Evolutionary conservation across 208 protist species (phyloP), one percentile per base, ranked within the genome.

Genomic region (Herpetomonas tarakana): DNA sequence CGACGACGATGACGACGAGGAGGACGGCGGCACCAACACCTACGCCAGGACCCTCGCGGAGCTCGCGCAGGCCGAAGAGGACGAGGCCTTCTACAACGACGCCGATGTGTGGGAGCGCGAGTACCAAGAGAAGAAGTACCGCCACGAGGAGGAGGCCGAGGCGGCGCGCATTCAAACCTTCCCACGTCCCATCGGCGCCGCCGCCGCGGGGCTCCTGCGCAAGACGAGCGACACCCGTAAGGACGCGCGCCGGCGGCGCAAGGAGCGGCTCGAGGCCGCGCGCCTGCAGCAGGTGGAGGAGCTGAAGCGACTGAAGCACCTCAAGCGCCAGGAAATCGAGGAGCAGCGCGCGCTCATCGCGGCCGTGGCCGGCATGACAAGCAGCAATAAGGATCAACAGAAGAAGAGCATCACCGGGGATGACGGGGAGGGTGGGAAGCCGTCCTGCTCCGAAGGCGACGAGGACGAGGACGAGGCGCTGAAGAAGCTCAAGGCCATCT

Each of bases 291-390:
- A 90, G 64, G 29, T 88, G 21, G 86, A 93, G 51, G 88, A 96
- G 54, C 76, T 96, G 35, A 93, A 93, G 61, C 83, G 91, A 1
- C 77, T 96, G 30, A 96, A 96, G 74, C 79, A 85, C 51, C 61
- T 96, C 25, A 94, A 96, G 65, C 70, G 84, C n/a, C 78, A 85
- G 46, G 91, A 96, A 44, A 96, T 96, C 50, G 84, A 93, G 18
- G 68, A 81, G 27, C 83, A 94, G 58, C 83, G 86, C 1, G 80
- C 78, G 0, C 68, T 94, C 22, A 93, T 96, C 58, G 86, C 88
- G 16, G 67, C 84, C 29, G 83, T 96, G 25, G 84, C 85, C 1
- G 88, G 88, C 4, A 56, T 86, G 29, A 19, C 52, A 12, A 56
- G 24, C 12, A 57, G 46, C 21, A 53, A 71, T n/a, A 58, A 50